Base-by-base conservation (phyloP, 306 rosid genomes). In the Spatholobus suberectus region DNA sequence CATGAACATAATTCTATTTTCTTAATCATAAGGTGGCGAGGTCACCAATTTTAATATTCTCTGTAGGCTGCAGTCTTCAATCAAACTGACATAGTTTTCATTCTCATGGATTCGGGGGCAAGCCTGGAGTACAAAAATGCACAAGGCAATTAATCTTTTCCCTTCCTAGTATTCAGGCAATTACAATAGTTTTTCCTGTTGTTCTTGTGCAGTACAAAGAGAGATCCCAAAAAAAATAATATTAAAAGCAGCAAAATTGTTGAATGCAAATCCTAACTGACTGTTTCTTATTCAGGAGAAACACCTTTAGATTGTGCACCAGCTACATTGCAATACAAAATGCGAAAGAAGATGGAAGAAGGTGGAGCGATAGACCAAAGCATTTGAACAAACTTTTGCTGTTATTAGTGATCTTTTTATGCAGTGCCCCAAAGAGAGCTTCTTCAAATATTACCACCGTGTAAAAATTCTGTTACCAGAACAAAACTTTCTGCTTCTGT, bases 271-370 rank as follows among this genome's bases (percentile, higher is more conserved):
- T 67, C 73, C 67, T 89, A 76, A 85, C 69, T 5, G 32, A 20
- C 43, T 77, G 47, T 76, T 80, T 80, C 69, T 18, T 49, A 4
- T 78, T 71, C 86, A 96, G 99, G 99, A 80, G 98, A 96, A 88
- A 92, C 98, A 0, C 93, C 97, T 73, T 68, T 94, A 83, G 99
- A 96, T 77, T 96, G 99, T 73, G 99, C 99, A 26, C 95, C 99
- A 1, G 97, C 87, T 52, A 92, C 97, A 47, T 77, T 94, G 87
- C 98, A 96, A 70, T 92, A 86, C 89, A 92, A 92, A 82, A 96
- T 96, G 93, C 89, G 83, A 75, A 77, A 86, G 90, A 92, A 89
- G 90, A 83, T 91, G 80, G 92, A 88, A 85, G 93, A 89, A 73
- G 67, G 84, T 51, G 81, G 82, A 52, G 57, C 74, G 66, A 38